These are phyloP conservation scores for Amaranthus cruentus DNA, from an alignment of 148 eudicot species.

Conservation along the genomic window DNA sequence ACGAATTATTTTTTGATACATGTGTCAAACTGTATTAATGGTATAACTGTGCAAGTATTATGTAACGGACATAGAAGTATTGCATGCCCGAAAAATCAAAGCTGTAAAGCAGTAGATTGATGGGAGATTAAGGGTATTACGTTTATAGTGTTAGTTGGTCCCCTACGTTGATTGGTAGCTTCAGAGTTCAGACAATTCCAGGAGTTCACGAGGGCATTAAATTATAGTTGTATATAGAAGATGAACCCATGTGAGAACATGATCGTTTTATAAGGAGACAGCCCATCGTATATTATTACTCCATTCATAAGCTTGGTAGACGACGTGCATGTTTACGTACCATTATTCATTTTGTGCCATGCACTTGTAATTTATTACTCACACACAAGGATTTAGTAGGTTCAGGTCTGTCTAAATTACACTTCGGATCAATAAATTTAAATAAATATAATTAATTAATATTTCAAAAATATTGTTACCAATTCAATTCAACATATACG, in stretches of 20 bases:
- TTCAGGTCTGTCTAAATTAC: too few relatives aligned
- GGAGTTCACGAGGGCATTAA: conserved; percentile 19
- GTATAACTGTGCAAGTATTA: too few relatives aligned
- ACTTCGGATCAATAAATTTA: too few relatives aligned
- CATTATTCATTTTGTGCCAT: not conserved
- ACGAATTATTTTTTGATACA: too few relatives aligned
- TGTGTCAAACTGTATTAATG: too few relatives aligned
- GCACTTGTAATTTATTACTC: not conserved
- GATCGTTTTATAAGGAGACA: conserved; percentile 12
- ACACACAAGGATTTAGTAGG: not conserved
- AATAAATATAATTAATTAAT: too few relatives aligned
- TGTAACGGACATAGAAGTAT: not conserved
- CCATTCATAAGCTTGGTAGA: not conserved
- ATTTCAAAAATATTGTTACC: too few relatives aligned
- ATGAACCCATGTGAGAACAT: conserved; percentile 12
- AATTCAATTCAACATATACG: too few relatives aligned
- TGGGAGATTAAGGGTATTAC: not conserved
- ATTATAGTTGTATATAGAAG: not conserved
- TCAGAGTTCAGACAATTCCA: not conserved
- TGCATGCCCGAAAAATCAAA: not conserved
- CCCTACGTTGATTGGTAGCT: not conserved
- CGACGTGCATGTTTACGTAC: conserved; percentile 19
- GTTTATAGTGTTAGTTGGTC: conserved; percentile 6
- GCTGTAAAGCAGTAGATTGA: not conserved
- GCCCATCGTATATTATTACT: conserved; percentile 4